phyloP scores from a whole-genome alignment of 371 early-diverging fungal species.

The Mucor lusitanicus region DNA sequence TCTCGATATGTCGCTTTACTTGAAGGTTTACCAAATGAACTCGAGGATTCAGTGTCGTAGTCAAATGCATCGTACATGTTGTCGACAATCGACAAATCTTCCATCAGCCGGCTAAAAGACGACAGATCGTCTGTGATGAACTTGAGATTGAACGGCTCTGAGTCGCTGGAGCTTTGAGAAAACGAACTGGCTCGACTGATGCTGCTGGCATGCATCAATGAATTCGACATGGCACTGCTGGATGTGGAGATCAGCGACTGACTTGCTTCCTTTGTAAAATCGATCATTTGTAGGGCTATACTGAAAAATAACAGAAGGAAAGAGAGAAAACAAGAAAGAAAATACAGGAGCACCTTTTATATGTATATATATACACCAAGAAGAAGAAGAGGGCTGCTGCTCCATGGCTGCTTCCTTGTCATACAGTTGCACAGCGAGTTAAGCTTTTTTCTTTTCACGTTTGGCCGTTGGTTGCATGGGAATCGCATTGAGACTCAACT shows the following conservation, averaged over 20 bases:
- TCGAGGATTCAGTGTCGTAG: neutral
- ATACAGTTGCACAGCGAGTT: neutral
- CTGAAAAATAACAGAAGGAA: neutral
- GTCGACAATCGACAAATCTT: slow-evolving; percentile 22
- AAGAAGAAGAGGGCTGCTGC: neutral
- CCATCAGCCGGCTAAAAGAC: slow-evolving; percentile 8
- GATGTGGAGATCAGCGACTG: neutral
- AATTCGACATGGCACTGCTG: neutral
- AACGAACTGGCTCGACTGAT: neutral
- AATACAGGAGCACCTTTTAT: neutral
- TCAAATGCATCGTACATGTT: slow-evolving; percentile 13
- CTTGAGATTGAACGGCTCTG: slow-evolving; percentile 11
- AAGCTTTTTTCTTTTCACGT: neutral
- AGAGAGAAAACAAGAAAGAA: neutral
- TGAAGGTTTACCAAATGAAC: slow-evolving; percentile 1
- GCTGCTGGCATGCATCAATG: neutral
- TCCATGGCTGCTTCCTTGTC: neutral
- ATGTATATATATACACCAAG: neutral
- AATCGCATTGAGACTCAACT: neutral
- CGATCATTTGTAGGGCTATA: neutral
- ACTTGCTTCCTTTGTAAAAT: slow-evolving; percentile 1
- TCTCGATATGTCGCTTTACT: too few relatives aligned
- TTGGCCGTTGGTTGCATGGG: neutral
- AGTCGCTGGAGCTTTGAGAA: neutral
- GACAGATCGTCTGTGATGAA: slow-evolving; percentile 12